phyloP scores from a whole-genome alignment of 2,329 filamentous ascomycete genomes.

The Aspergillus clavatus region DNA sequence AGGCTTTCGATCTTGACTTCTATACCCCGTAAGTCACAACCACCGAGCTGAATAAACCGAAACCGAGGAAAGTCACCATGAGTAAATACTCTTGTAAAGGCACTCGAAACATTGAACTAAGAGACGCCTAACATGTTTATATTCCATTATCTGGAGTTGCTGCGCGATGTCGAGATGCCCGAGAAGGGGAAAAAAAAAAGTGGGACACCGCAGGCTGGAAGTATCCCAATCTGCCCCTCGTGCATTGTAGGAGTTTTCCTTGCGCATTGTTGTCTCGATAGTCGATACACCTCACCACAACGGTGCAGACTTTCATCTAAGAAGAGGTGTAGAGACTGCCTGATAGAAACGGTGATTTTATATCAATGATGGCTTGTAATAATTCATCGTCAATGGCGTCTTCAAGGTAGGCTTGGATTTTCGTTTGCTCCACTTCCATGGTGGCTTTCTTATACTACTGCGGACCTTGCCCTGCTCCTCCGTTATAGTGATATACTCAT shows the following conservation, averaged over 20 bases:
- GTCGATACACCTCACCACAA: too few species aligned
- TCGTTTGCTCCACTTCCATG: neutral
- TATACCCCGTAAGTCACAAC: too few species aligned
- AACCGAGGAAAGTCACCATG: too few species aligned
- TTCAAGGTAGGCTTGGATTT: neutral
- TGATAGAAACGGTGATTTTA: neutral
- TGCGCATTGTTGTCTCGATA: too few species aligned
- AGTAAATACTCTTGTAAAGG: too few species aligned
- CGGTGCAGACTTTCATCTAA: neutral
- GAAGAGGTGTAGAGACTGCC: neutral
- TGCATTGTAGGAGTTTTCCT: neutral
- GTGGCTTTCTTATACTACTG: neutral
- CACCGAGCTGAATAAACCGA: too few species aligned
- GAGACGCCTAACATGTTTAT: neutral
- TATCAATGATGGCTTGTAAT: neutral
- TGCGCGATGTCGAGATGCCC: neutral
- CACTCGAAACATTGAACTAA: too few species aligned
- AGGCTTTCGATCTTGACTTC: neutral
- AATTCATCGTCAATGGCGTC: neutral
- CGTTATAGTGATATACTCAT: too few species aligned
- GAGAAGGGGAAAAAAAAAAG: slow-evolving; percentile 8
- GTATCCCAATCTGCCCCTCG: slow-evolving; percentile 3
- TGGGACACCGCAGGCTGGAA: slow-evolving; percentile 11
- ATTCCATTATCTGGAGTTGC: too few species aligned
- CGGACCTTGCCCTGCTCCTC: neutral